phyloP scores from a whole-genome alignment of 345 rosid species.

The Ricinus communis region DNA sequence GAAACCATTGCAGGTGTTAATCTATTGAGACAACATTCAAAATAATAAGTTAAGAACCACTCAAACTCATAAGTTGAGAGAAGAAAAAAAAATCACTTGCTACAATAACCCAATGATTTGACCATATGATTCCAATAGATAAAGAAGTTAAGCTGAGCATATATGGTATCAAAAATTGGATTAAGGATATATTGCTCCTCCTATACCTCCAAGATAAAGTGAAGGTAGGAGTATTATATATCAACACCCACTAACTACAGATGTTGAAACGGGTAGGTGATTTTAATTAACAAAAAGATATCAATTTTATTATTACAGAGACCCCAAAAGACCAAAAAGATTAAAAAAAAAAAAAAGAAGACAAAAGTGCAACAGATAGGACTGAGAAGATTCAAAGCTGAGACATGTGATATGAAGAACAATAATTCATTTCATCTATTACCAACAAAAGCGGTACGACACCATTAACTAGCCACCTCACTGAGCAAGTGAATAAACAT shows the following conservation, averaged over 20 bases:
- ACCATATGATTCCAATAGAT: constrained; percentile 1
- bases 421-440: constrained; percentile 38
- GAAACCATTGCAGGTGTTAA: constrained; percentile 96
- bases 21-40: constrained; percentile 43
- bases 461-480: constrained; percentile 26
- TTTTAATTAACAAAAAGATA: constrained; percentile 17
- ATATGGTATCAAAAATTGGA: constrained; percentile 5
- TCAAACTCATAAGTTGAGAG: background rate
- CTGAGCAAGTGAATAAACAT: constrained; percentile 29
- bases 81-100: background rate
- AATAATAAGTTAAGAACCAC: background rate
- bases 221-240: constrained; percentile 8
- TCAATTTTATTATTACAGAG: constrained; percentile 14
- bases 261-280: constrained; percentile 17
- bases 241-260: constrained; percentile 5
- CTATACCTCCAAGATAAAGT: constrained; percentile 9
- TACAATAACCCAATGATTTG: background rate
- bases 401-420: constrained; percentile 43
- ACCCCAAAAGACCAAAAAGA: background rate
- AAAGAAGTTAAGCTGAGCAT: background rate
- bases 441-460: constrained; percentile 19
- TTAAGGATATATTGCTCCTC: constrained; percentile 14
- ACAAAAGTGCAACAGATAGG: constrained; percentile 25
- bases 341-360: constrained; percentile 18
- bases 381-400: constrained; percentile 24